These are phyloP conservation scores for Coffea eugenioides DNA, from an alignment of 257 asterid genomes.

Conservation along the genomic window DNA sequence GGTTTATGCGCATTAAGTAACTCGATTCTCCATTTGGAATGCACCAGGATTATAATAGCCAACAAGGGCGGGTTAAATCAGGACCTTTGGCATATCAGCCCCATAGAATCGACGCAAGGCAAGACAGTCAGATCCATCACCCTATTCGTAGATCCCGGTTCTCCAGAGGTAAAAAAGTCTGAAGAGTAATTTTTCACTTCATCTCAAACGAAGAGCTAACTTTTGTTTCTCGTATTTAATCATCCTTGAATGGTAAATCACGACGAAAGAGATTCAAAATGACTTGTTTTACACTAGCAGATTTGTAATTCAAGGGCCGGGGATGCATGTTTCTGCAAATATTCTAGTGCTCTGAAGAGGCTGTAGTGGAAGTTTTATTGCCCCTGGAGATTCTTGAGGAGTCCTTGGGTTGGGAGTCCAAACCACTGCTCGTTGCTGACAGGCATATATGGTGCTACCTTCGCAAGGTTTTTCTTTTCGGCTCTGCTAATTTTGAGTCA, in stretches of 20 bases:
- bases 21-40: conserved; percentile 3
- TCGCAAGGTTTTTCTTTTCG: conserved; percentile 8
- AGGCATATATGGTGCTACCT: conserved; percentile 4
- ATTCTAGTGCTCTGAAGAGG: neutral
- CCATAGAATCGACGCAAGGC: conserved; percentile 28
- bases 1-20: neutral
- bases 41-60: conserved; percentile 42
- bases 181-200: neutral
- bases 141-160: conserved; percentile 62
- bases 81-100: conserved; percentile 47
- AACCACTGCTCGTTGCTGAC: conserved; percentile 2
- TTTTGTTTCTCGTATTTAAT: neutral
- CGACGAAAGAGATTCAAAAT: neutral
- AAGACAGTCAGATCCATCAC: conserved; percentile 35
- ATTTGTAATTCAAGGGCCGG: conserved; percentile 8
- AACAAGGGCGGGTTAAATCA: conserved; percentile 46
- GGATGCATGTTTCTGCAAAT: conserved; percentile 2
- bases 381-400: neutral
- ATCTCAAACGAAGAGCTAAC: neutral
- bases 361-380: neutral
- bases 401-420: neutral
- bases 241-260: neutral
- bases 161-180: conserved; percentile 42
- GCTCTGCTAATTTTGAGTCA: neutral
- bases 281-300: conserved; percentile 7